Conservation (phyloP, 805 yeast genomes). For the Lachancea meyersii region DNA sequence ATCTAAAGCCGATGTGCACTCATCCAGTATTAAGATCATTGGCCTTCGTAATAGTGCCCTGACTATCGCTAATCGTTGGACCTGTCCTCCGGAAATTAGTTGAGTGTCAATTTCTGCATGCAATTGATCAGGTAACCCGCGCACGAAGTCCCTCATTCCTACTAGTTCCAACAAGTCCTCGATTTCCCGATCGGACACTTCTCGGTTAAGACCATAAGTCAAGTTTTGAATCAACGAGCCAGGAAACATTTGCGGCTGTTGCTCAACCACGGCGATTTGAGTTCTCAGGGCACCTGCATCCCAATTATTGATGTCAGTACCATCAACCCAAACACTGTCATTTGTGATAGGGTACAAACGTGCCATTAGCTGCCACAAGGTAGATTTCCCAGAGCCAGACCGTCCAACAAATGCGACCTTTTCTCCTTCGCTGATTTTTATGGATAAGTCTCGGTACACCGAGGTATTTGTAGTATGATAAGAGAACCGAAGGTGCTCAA, state of each 20-base stretch:
- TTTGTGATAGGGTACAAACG: conserved; percentile 42
- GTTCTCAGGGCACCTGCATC: conserved; percentile 45
- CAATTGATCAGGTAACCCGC: conserved; percentile 49
- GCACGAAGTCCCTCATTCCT: conserved; percentile 50
- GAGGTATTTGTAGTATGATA: conserved; percentile 35
- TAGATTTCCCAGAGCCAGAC: conserved; percentile 91
- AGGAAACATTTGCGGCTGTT: conserved; percentile 62
- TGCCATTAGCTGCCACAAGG: conserved; percentile 52
- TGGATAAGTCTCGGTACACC: conserved; percentile 39
- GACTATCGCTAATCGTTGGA: conserved; percentile 78
- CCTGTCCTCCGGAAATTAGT: conserved; percentile 82
- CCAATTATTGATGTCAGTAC: conserved; percentile 41
- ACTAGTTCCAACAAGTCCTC: conserved; percentile 38
- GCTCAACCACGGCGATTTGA: conserved; percentile 65
- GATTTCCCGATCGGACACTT: conserved; percentile 35
- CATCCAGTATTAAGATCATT: conserved; percentile 64
- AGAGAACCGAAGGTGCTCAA: conserved; percentile 43
- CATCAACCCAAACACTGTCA: conserved; percentile 41
- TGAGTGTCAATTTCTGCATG: conserved; percentile 50
- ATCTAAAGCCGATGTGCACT: conserved; percentile 85
- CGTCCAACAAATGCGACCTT: conserved; percentile 70
- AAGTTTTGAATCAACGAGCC: conserved; percentile 71
- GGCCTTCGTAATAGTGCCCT: conserved; percentile 72
- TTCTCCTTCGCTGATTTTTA: conserved; percentile 41
- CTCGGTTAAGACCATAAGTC: conserved; percentile 44